Evolutionary conservation across 2,329 filamentous ascomycete genomes (phyloP), one percentile per base, ranked within the genome.

Genomic region (Cercospora sp.): DNA sequence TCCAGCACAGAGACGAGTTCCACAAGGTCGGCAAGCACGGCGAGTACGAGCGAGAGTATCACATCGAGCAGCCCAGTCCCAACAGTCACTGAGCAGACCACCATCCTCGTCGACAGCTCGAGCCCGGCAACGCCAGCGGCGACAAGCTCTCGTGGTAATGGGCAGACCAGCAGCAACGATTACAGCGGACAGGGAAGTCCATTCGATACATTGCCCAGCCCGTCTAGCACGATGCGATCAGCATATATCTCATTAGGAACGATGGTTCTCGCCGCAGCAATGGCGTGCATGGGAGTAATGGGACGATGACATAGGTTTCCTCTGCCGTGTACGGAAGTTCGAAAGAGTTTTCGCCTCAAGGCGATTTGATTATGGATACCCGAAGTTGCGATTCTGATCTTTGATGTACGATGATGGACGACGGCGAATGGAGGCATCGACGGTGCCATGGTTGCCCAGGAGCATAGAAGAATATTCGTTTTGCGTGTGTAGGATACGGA

Each of bases 181-280:
- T 66, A 68, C 18, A 80, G 78, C 12, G 81, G 81, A 20, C 81
- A 81, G 16, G 82, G 82, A n/a, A 82, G 79, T 63, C 82, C 82
- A 5, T 84, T 84, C 67, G 81, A 83, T 68, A 74, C 68, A 28
- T 45, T 67, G 13, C 69, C 69, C 23, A 74, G 73, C 40, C 69
- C 70, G 3, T 48, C 64, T 26, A 59, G 33, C 18, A 45, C 63
- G 18, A 45, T 51, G 36, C 28, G 45, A 51, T 51, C 45, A 20
- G 20, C 45, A 51, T 51, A 23, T 51, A 20, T 51, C 18, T 23
- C 45, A 10, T 10, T 51, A 20, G 45, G 18, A 23, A 51, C 45
- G 45, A 23, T 51, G 10, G 10, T 51, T 13, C 45, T 51, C 45
- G 45, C 45, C 12, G 45, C 45, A 51, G 45, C 45, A 16, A 20